Evolutionary conservation across 2,329 filamentous ascomycete genomes (phyloP), one percentile per base, ranked within the genome.

Genomic region (Lachnellula occidentalis): DNA sequence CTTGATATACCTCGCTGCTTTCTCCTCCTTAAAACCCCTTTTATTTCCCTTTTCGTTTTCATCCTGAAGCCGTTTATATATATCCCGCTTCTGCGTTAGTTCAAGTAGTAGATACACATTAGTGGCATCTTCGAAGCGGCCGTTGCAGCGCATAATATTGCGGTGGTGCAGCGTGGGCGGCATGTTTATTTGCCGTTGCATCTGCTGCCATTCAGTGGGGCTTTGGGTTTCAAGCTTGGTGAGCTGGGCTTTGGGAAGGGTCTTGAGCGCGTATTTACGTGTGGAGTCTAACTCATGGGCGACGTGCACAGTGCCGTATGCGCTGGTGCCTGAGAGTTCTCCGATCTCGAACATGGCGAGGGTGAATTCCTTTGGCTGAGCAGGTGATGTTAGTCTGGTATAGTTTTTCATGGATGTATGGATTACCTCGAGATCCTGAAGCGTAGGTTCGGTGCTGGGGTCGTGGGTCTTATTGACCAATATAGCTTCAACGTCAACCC

Each of bases 271-370:
- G 67, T 85, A 88, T 22, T 87, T 78, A 65, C 85, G 87, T 22
- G 87, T 78, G 65, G 86, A 81, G 12, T 76, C 77, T 43, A 82
- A 76, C 67, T 87, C 83, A 56, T 84, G 82, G 37, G 83, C 85
- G 24, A 87, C 76, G 62, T 88, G 87, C 2, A 87, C 84, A 54
- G 84, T 77, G 2, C 85, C 85, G 64, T 87, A 87, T 64, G 87
- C 87, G 45, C 84, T 84, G 67, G 87, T 87, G 14, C 85, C 85
- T 2, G 87, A 71, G 52, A 48, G 53, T 1, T 42, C 34, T 45
- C 84, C 84, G 58, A 87, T 87, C 63, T 88, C 84, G 67, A 88
- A 88, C 83, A 87, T 86, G 63, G 83, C 82, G 2, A 88, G 76
- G 61, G 87, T 82, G 68, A 84, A 90, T 61, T 89, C 71, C 61